A percentile compares a stretch with the other conserved stretches of the same genome.
These are phyloP conservation scores for Mortierella alpina DNA, from an alignment of 192 early-diverging fungal species.

Conservation along the genomic window DNA sequence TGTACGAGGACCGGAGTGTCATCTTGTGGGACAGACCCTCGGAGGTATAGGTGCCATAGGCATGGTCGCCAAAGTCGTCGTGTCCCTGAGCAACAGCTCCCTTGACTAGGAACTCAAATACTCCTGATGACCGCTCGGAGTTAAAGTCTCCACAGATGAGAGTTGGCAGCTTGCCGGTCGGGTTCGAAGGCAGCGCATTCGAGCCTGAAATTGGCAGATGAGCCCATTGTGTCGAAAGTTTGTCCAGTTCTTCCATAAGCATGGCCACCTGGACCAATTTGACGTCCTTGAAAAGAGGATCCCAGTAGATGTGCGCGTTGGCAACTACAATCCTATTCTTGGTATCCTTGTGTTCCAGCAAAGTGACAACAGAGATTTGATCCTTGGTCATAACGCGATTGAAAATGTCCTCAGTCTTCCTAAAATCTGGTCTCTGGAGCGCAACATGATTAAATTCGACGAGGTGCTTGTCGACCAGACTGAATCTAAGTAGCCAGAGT, in stretches of 20 bases:
- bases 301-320: conserved; percentile 96
- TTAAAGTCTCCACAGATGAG: conserved; percentile 97
- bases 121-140: conserved; percentile 87
- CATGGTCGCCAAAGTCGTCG: conserved; percentile 81
- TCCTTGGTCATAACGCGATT: conserved; percentile 98
- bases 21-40: conserved; percentile 87
- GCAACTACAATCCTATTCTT: conserved; percentile 77
- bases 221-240: conserved; percentile 65
- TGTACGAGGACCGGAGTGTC: conserved; percentile 85
- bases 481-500: conserved; percentile 69
- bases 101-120: conserved; percentile 89
- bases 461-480: conserved; percentile 82
- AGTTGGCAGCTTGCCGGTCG: conserved; percentile 63
- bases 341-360: conserved; percentile 87
- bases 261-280: conserved; percentile 96
- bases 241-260: conserved; percentile 90
- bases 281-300: conserved; percentile 90
- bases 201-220: conserved; percentile 38
- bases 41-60: conserved; percentile 87
- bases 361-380: conserved; percentile 87
- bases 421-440: conserved; percentile 87
- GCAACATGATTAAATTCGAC: conserved; percentile 97
- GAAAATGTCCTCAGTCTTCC: conserved; percentile 92
- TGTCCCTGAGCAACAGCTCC: conserved; percentile 86
- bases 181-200: conserved; percentile 33